phyloP scores from a whole-genome alignment of 345 rosid genomes.

The Sapria himalayana region DNA sequence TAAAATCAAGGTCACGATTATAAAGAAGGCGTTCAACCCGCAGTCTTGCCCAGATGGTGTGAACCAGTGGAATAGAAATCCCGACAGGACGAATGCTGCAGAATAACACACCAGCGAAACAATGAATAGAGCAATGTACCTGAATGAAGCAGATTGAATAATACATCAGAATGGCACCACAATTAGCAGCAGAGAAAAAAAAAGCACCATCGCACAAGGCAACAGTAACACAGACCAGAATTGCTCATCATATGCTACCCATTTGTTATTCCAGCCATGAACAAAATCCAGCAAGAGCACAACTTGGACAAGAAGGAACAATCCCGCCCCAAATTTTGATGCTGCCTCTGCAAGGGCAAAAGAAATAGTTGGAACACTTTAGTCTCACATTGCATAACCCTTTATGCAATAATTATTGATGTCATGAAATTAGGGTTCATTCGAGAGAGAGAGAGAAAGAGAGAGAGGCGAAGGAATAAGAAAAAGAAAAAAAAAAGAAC shows the following conservation, averaged over 20 bases:
- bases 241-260: conserved; percentile 92
- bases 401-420: no score
- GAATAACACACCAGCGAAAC: conserved; percentile 78
- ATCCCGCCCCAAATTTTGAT: conserved; percentile 91
- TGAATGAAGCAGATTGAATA: conserved; percentile 8
- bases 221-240: conserved; percentile 54
- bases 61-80: conserved; percentile 92
- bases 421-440: no score
- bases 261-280: conserved; percentile 97
- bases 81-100: conserved; percentile 74
- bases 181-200: neutral
- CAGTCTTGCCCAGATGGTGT: conserved; percentile 95
- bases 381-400: no score
- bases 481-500: no score
- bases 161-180: neutral
- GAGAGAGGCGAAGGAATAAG: no score
- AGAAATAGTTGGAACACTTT: no score
- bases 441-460: no score
- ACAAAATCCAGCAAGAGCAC: conserved; percentile 97
- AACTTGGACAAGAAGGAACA: conserved; percentile 95
- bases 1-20: conserved; percentile 45
- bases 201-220: neutral
- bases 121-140: conserved; percentile 64
- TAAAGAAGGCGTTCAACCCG: conserved; percentile 82
- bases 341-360: conserved; percentile 56